Evolutionary conservation across 371 early-diverging fungal species (phyloP).

Genomic region (Funneliformis caledonium): DNA sequence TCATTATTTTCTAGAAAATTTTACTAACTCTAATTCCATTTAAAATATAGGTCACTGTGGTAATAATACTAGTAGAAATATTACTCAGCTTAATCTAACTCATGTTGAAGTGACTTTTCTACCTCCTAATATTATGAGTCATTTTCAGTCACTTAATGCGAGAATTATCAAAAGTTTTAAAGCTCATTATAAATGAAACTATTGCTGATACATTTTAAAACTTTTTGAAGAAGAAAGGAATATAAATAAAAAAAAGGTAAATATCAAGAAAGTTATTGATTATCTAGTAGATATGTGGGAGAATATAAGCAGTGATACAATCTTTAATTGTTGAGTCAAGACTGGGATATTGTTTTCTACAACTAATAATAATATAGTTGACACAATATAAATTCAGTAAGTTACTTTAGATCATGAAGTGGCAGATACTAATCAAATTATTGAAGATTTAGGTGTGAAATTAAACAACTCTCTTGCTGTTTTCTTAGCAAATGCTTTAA

Average conservation of each 20-base stretch:
- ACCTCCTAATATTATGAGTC: background rate
- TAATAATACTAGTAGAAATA: background rate
- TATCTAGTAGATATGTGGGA: constrained; percentile 14
- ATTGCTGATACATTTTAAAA: background rate
- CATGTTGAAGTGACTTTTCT: background rate
- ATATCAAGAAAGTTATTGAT: background rate
- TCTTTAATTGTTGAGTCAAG: constrained; percentile 14
- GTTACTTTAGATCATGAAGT: too few relatives aligned
- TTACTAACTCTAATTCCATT: background rate
- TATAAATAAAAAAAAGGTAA: background rate
- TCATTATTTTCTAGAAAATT: too few relatives aligned
- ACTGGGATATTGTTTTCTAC: background rate
- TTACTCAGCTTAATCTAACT: background rate
- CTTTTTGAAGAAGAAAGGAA: constrained; percentile 10
- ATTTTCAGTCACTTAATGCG: background rate
- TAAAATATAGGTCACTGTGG: background rate
- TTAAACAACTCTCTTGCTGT: background rate
- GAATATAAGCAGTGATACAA: background rate
- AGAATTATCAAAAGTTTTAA: too few relatives aligned
- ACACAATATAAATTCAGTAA: too few relatives aligned
- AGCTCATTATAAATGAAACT: background rate
- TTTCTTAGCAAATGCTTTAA: background rate
- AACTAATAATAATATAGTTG: background rate
- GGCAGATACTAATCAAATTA: too few relatives aligned
- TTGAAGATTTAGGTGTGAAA: too few relatives aligned